Evolutionary conservation across 1,284 basidiomycete species (phyloP), one percentile per base, ranked within the genome.

Genomic region (Kalmanozyma brasiliensis): DNA sequence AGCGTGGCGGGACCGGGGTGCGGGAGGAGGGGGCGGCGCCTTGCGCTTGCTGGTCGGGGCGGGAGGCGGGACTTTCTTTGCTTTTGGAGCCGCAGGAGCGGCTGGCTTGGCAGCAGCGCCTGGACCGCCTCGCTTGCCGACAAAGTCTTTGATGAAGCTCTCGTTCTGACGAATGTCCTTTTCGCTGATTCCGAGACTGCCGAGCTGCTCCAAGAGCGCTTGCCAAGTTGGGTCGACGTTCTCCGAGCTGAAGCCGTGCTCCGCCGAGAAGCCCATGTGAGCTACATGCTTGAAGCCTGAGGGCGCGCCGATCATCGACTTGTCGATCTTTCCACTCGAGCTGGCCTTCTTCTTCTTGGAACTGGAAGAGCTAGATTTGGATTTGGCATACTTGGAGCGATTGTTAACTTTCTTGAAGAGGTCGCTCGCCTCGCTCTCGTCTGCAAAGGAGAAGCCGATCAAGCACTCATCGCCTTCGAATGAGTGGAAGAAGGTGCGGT

Each of bases 181-280:
- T 49, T 82, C 71, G 26, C 72, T 77, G 40, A 88, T 87, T 52
- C 94, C 94, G 33, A 88, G 86, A 29, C 85, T 85, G 62, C 89
- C 87, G 4, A 98, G 86, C 73, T 89, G 86, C 22, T 85, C 86
- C 2, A 98, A 86, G 53, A 98, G 84, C 0, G 89, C 85, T 57
- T 89, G 86, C 95, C 95, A 98, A 8, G 90, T 92, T 4, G 92
- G 89, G 83, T 98, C 95, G n/a, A 97, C 91, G 61, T 92, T 91
- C 32, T 87, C 87, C 1, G 90, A 91, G 0, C 89, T 90, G 82
- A 94, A 97, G 5, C 94, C 94, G 35, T 89, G 88, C 73, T 95
- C 89, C 0, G 88, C 83, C 73, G 95, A 91, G 82, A 91, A 97
- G 22, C 94, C 94, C 91, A 98, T 96, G 81, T 97, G 94, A 0